phyloP scores from a whole-genome alignment of 805 yeast genomes.

The Wickerhamomyces hampshirensis region DNA sequence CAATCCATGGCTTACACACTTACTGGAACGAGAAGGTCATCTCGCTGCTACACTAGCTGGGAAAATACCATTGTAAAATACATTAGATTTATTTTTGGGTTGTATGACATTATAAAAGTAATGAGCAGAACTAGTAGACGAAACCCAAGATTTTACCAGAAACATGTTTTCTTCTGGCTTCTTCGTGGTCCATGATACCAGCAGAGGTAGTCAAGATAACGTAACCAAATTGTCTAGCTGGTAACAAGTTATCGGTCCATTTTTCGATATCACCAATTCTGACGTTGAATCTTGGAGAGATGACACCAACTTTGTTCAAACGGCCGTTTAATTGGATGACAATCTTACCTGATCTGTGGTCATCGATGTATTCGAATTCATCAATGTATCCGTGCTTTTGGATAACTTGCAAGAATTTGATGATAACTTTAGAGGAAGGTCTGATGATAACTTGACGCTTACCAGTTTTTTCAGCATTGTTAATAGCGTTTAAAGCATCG shows the following conservation, averaged over 20 bases:
- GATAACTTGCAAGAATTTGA: conserved; percentile 94
- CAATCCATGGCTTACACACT: too few species aligned
- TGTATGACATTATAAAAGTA: conserved; percentile 1
- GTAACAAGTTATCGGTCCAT: conserved; percentile 97
- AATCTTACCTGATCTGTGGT: conserved; percentile 98
- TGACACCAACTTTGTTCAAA: conserved; percentile 98
- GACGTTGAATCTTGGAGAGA: conserved; percentile 97
- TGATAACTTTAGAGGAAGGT: conserved; percentile 96
- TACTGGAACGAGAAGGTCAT: too few species aligned
- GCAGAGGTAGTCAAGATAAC: conserved; percentile 98
- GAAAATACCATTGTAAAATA: too few species aligned
- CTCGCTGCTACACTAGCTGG: too few species aligned
- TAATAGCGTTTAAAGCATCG: conserved; percentile 95
- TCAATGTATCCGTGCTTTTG: conserved; percentile 97
- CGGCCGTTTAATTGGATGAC: conserved; percentile 96
- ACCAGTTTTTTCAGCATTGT: conserved; percentile 99
- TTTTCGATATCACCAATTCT: conserved; percentile 92
- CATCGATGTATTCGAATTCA: conserved; percentile 96
- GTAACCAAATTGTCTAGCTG: conserved; percentile 99
- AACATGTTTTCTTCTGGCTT: conserved; percentile 99
- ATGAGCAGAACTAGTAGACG: conserved; percentile 61
- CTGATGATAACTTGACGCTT: conserved; percentile 97
- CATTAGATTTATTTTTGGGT: conserved; percentile 7
- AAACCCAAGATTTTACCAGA: conserved; percentile 98
- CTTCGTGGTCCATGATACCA: conserved; percentile 99